Evolutionary conservation across 306 rosid species (phyloP).

Genomic region (Sindora glabra): DNA sequence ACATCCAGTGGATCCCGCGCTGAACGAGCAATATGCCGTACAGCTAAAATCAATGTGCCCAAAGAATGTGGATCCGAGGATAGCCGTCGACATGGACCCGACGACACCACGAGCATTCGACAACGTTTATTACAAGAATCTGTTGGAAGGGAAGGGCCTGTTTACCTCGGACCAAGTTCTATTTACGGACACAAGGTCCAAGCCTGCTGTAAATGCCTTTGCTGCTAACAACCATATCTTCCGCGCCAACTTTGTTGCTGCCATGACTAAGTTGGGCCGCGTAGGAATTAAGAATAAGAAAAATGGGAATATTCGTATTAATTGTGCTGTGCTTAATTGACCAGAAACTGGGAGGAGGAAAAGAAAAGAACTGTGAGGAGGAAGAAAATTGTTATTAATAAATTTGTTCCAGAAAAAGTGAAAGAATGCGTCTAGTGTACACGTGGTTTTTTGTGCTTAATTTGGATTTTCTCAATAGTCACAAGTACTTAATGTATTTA

Average conservation of each 20-base stretch:
- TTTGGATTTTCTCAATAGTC: no score
- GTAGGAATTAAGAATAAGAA: constrained; percentile 53
- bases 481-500: no score
- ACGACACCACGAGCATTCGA: constrained; percentile 51
- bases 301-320: constrained; percentile 58
- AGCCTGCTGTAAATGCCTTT: constrained; percentile 39
- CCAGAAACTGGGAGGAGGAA: neutral
- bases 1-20: constrained; percentile 39
- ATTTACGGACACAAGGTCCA: constrained; percentile 46
- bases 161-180: constrained; percentile 68
- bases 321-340: constrained; percentile 45
- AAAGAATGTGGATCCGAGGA: constrained; percentile 43
- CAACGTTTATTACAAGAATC: constrained; percentile 54
- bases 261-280: constrained; percentile 71
- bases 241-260: constrained; percentile 38
- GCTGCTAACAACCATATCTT: constrained; percentile 33
- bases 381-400: constrained; percentile 2
- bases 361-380: neutral
- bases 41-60: constrained; percentile 52
- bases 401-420: neutral
- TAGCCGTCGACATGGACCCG: constrained; percentile 84
- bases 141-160: constrained; percentile 47
- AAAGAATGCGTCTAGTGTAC: no score
- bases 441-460: no score
- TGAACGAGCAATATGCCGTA: constrained; percentile 28